Evolutionary conservation across 192 early-diverging fungal genomes (phyloP), one percentile per base, ranked within the genome.

Genomic region (Spizellomyces sp.): DNA sequence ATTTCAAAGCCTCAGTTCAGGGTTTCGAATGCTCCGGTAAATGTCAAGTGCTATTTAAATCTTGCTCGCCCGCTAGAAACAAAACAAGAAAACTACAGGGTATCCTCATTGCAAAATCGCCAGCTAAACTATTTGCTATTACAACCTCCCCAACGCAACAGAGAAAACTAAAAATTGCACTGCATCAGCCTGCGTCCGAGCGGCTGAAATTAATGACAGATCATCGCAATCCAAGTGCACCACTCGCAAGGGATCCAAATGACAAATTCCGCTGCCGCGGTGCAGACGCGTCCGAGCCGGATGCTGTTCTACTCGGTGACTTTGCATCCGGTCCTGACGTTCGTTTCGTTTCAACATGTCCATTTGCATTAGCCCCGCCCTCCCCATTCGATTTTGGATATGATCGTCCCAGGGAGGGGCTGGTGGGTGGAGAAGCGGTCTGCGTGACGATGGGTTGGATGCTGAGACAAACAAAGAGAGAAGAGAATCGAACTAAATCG

Each of bases 401-500:
- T 4, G 50, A 12, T n/a, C 50, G 50, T 19, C 12, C 17, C 14
- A 54, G 50, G 17, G 14, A n/a, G 12, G 50, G 50, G 4, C 50
- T 54, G 4, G 50, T 4, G 12, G 12, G 50, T 12, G 50, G 50
- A 54, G 50, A 54, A 36, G 27, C 27, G 17, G 14, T 54, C 4
- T 54, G 14, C 0, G 14, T 54, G 14, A 2, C 17, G 14, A 61
- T 36, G 5, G 59, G 59, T 9, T 61, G 59, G 46, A 65, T 47
- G 7, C n/a, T 15, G 5, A 70, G 14, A 4, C 41, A 47, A 12
- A 81, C 72, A 71, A 89, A 91, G n/a, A 91, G 71, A 2, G 88
- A 86, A 14, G 86, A 87, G 67, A 90, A 91, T 36, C 84, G 76
- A 22, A 88, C 79, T 21, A 81, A 80, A 45, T 91, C 88, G 19